A percentile compares a stretch with the other conserved stretches of the same genome.
phyloP scores from a whole-genome alignment of 2,329 filamentous ascomycete genomes.

The Clarireedia homoeocarpa region DNA sequence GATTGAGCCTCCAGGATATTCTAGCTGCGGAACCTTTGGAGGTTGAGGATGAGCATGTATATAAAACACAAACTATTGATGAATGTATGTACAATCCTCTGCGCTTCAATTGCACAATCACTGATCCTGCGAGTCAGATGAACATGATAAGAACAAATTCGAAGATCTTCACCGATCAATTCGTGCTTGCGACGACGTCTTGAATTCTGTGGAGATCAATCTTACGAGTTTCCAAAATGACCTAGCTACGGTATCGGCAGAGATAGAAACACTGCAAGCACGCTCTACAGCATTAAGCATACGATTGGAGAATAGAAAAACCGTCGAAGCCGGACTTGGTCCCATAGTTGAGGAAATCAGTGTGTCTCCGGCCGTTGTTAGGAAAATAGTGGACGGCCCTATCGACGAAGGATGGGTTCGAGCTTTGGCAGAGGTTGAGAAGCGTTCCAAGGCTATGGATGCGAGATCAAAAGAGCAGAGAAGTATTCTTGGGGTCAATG shows the following conservation, averaged over 20 bases:
- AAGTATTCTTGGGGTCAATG: constrained; percentile 68
- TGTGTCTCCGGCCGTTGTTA: constrained; percentile 75
- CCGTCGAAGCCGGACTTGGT: constrained; percentile 79
- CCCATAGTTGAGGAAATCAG: constrained; percentile 89
- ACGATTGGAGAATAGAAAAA: constrained; percentile 79
- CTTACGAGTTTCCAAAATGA: constrained; percentile 90
- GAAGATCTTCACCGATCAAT: constrained; percentile 89
- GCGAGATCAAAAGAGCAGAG: constrained; percentile 53
- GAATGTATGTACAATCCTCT: constrained; percentile 53
- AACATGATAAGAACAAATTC: constrained; percentile 75
- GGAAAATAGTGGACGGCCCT: constrained; percentile 76
- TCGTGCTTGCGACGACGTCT: constrained; percentile 80
- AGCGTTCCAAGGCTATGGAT: constrained; percentile 64
- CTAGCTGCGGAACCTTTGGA: constrained; percentile 9
- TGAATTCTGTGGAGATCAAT: constrained; percentile 88
- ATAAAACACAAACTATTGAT: constrained; percentile 55
- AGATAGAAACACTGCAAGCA: constrained; percentile 88
- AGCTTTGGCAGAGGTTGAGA: constrained; percentile 76
- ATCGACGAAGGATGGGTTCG: constrained; percentile 88
- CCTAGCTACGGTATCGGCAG: constrained; percentile 81
- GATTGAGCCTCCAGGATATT: constrained; percentile 61
- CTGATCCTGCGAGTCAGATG: constrained; percentile 42
- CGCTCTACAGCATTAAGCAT: constrained; percentile 77
- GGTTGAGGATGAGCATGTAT: constrained; percentile 24
- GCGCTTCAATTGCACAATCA: background rate